Evolutionary conservation across 2,329 filamentous ascomycete species (phyloP), one percentile per base, ranked within the genome.

Genomic region (Biscogniauxia marginata): DNA sequence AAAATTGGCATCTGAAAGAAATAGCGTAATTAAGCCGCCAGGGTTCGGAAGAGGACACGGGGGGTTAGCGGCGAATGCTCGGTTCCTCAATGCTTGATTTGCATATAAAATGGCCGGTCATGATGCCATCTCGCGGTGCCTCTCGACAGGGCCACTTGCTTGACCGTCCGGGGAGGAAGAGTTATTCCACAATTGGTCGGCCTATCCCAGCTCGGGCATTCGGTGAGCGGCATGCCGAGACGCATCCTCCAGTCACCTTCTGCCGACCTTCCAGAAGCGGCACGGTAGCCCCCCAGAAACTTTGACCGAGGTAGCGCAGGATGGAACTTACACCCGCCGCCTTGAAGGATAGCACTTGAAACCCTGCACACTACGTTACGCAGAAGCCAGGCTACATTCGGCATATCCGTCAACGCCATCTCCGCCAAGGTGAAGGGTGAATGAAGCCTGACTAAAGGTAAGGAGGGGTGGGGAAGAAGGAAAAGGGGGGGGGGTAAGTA

Each of bases 221-320:
- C 63, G 63, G 63, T 65, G 63, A 65, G 63, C 53, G 58, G 30
- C 25, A 57, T 59, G 60, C 62, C 62, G 62, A 64, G 54, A 22
- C 16, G 52, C 46, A 44, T 47, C 54, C 44, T 60, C 60, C 54
- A 50, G 50, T 62, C 61, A 62, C 63, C 61, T 63, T 63, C 61
- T 63, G 58, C 63, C 61, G 63, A 65, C 63, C 62, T 65, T 65
- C 63, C 63, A 64, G 62, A 65, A 64, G 55, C 54, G 63, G 63
- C 45, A 53, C 51, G 24, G 49, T 46, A 53, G 51, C 57, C 51
- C 60, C 57, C 56, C 54, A 55, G 50, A 44, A 54, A 55, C 34
- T 63, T 56, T 58, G 57, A 63, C 59, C 59, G 61, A 61, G 58
- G 52, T 60, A 53, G 54, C 53, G 53, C 57, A 57, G 50, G 56